Evolutionary conservation across 176 grass and related monocot species (phyloP).

Genomic region (Avena eriantha): DNA sequence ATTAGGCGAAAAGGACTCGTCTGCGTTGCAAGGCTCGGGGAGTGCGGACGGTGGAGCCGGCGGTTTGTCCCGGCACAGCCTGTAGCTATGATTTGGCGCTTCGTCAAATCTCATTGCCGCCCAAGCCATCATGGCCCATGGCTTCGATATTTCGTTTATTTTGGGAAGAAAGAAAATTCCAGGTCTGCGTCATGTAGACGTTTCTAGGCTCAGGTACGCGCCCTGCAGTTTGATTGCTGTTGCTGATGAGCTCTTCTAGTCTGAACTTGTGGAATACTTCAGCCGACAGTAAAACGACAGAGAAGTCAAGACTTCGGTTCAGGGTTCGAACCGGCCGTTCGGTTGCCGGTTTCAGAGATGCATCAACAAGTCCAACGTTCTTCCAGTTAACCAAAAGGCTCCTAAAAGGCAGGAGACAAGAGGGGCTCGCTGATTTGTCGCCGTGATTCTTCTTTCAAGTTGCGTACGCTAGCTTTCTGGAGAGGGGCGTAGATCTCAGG

Average conservation of each 20-base stretch:
- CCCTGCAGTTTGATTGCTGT: neutral
- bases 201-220: slow-evolving; percentile 16
- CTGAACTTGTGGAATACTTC: neutral
- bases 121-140: slow-evolving; percentile 24
- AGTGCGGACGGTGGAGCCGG: slow-evolving; percentile 31
- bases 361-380: neutral
- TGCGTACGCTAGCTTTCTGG: slow-evolving; percentile 19
- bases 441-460: neutral
- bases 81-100: neutral
- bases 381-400: neutral
- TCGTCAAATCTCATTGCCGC: neutral
- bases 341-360: neutral
- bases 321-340: neutral
- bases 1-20: slow-evolving; percentile 18
- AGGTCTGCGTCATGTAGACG: slow-evolving; percentile 29
- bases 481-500: neutral
- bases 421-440: slow-evolving; percentile 10
- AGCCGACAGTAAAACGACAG: neutral
- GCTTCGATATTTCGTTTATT: neutral
- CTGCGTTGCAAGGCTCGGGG: slow-evolving; percentile 25
- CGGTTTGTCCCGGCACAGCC: neutral
- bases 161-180: neutral
- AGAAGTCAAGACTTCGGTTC: neutral
- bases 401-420: neutral
- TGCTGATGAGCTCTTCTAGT: neutral